Evolutionary conservation across 2,329 filamentous ascomycete species (phyloP), one percentile per base, ranked within the genome.

Genomic region (Alternaria sp.): DNA sequence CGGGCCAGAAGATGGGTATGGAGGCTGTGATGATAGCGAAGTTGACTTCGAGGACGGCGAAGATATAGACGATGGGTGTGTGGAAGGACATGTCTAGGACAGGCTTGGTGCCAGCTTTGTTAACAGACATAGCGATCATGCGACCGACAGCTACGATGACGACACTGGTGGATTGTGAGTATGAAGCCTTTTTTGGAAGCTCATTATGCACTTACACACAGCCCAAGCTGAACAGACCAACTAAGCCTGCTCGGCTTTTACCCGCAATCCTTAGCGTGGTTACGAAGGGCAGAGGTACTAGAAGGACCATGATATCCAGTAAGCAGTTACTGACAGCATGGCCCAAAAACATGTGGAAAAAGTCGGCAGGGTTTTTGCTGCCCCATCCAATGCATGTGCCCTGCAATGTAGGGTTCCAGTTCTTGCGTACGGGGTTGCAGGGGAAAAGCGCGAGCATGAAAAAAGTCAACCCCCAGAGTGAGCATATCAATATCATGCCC

Each of bases 1-100:
- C 63, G 12, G 79, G 79, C 78, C 78, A 81, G 73, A 80, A 81
- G 46, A 79, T 77, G 21, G 79, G 79, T 30, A 80, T 76, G 0
- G 74, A 78, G 18, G 78, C 79, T 45, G 73, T 75, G 5, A 79
- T 69, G 46, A 80, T 80, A 45, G 78, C 78, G 46, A 80, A 70
- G 65, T 79, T 75, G 68, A 80, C 69, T 65, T 81, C 79, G 56
- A 80, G 76, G 25, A 75, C 70, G 45, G 75, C 78, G 62, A 79
- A 75, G 28, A 80, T 70, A 67, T 72, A 78, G 15, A 79, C 65
- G 9, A 72, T 49, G 1, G 78, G 74, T 0, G 72, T 74, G 53
- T 75, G 50, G 63, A 66, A 80, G 6, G 76, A 70, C 57, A 73
- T 72, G 63, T 81, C 77, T 30, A 74, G 58, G 25, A 68, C 37